These are phyloP conservation scores for Pseudogymnoascus sp. DNA, from an alignment of 2,329 filamentous ascomycete species.

Conservation along the genomic window DNA sequence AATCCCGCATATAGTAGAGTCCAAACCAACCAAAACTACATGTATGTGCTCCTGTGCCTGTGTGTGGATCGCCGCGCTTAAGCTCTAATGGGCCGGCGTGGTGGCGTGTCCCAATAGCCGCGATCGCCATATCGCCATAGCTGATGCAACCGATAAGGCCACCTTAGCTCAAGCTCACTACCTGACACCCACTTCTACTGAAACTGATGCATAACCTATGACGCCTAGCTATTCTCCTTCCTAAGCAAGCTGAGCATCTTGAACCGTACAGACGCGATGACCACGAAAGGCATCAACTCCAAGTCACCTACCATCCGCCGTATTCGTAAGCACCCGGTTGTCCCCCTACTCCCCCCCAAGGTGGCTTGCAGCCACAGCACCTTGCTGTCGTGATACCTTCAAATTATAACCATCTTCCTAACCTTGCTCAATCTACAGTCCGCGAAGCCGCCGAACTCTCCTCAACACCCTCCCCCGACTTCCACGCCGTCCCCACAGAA, in stretches of 20 bases:
- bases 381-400: conserved; percentile 23
- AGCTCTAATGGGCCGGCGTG: neutral
- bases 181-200: neutral
- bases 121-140: conserved; percentile 3
- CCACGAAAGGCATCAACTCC: conserved; percentile 45
- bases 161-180: neutral
- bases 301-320: conserved; percentile 80
- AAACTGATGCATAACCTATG: neutral
- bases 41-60: neutral
- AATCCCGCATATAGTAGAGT: neutral
- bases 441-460: conserved; percentile 87
- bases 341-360: conserved; percentile 14
- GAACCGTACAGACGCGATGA: conserved; percentile 3
- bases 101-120: neutral
- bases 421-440: conserved; percentile 41
- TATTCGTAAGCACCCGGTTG: conserved; percentile 52
- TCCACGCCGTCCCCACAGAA: conserved; percentile 68
- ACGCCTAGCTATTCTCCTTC: neutral
- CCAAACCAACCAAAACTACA: neutral
- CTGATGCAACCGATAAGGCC: conserved; percentile 4
- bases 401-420: conserved; percentile 19
- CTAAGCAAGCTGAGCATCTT: neutral
- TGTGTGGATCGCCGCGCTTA: conserved; percentile 6
- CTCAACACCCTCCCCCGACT: conserved; percentile 72
- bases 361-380: neutral